Evolutionary conservation across 345 rosid genomes (phyloP).

Genomic region (Eucalyptus marginata): DNA sequence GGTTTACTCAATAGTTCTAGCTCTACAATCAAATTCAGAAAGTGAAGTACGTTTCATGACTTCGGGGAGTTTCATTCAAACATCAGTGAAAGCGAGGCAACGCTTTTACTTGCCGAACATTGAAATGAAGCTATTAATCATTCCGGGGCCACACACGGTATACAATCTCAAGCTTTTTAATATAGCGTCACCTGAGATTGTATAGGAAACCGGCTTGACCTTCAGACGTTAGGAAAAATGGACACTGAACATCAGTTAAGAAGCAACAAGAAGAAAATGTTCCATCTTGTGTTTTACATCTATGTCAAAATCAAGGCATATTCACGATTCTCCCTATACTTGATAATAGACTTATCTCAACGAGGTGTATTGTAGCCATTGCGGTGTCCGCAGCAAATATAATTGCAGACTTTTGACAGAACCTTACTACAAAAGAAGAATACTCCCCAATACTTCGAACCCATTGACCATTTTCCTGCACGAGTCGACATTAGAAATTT

Average conservation of each 20-base stretch:
- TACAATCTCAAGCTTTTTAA: neutral
- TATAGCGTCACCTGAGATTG: neutral
- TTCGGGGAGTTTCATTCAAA: neutral
- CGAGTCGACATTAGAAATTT: neutral
- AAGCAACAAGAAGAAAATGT: neutral
- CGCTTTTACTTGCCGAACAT: neutral
- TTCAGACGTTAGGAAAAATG: neutral
- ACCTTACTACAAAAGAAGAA: neutral
- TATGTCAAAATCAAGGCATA: neutral
- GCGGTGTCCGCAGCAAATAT: neutral
- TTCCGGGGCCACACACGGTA: neutral
- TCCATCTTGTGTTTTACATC: neutral
- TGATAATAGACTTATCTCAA: neutral
- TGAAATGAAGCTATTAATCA: neutral
- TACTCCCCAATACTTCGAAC: neutral
- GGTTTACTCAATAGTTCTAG: neutral
- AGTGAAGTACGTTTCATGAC: neutral
- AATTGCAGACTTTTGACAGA: neutral
- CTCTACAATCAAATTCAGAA: neutral
- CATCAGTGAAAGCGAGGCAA: neutral
- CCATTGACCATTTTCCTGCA: neutral
- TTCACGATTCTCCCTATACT: neutral
- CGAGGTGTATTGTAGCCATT: neutral
- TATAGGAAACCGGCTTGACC: neutral
- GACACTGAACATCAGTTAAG: neutral